Evolutionary conservation across 805 yeast species (phyloP).

Genomic region (Naumovozyma castellii): DNA sequence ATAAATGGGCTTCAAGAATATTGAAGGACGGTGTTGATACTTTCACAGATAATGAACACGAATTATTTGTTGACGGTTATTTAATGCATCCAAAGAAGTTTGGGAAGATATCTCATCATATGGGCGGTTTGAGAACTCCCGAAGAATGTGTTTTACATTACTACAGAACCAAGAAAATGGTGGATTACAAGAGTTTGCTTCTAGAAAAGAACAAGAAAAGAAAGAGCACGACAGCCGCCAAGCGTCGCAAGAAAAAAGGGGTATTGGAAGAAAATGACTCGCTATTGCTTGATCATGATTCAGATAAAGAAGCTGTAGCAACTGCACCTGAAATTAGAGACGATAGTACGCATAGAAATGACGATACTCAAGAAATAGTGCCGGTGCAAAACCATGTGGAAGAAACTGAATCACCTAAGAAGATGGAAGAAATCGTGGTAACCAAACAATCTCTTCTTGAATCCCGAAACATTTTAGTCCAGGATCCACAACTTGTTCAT

Average conservation of each 20-base stretch:
- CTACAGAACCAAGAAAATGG: slow-evolving; percentile 72
- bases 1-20: slow-evolving; percentile 54
- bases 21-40: slow-evolving; percentile 56
- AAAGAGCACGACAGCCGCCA: slow-evolving; percentile 31
- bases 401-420: neutral
- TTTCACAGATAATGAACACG: slow-evolving; percentile 70
- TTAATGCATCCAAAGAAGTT: slow-evolving; percentile 76
- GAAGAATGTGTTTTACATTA: slow-evolving; percentile 90
- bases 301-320: slow-evolving; percentile 5
- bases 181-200: slow-evolving; percentile 68
- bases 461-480: too few relatives aligned
- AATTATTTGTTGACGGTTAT: slow-evolving; percentile 70
- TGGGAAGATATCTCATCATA: slow-evolving; percentile 70
- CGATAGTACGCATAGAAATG: slow-evolving; percentile 1
- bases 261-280: slow-evolving; percentile 9
- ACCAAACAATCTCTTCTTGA: neutral
- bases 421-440: neutral
- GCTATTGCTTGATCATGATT: neutral
- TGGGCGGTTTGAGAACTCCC: slow-evolving; percentile 74
- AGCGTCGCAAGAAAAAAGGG: slow-evolving; percentile 25
- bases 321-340: slow-evolving; percentile 7
- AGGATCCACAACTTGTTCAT: too few relatives aligned
- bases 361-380: neutral
- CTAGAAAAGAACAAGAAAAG: slow-evolving; percentile 50
- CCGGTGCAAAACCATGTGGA: neutral